These are phyloP conservation scores for Penicillium paradoxum DNA, from an alignment of 495 filamentous ascomycete genomes.

Conservation along the genomic window DNA sequence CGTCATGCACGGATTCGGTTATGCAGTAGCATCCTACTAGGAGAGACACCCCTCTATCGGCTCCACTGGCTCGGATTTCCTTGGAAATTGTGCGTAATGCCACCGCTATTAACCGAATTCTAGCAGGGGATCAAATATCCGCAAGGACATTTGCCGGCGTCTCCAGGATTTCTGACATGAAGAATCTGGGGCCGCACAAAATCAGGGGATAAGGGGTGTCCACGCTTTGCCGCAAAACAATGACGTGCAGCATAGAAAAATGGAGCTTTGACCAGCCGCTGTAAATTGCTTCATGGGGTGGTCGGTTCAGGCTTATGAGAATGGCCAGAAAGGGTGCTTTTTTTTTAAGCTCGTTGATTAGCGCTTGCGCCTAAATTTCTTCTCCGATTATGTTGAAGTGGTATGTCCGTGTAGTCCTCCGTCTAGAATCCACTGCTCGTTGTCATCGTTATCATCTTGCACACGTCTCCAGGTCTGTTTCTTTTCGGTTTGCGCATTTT, in stretches of 20 bases:
- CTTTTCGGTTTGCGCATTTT: conserved; percentile 35
- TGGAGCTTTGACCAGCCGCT: not conserved
- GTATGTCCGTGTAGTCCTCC: conserved; percentile 64
- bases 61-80: not conserved
- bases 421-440: conserved; percentile 87
- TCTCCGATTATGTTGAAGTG: not conserved
- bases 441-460: conserved; percentile 86
- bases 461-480: conserved; percentile 76
- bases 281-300: not conserved
- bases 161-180: not conserved
- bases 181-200: not conserved
- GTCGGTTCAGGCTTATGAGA: not conserved
- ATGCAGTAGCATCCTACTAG: not conserved
- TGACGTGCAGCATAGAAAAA: not conserved
- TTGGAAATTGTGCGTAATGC: not conserved
- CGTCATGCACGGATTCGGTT: not conserved
- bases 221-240: not conserved
- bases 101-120: conserved; percentile 4
- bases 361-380: not conserved
- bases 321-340: not conserved
- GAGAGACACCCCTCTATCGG: not conserved
- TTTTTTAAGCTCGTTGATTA: not conserved
- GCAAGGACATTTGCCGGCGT: not conserved
- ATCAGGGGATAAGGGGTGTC: not conserved
- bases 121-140: not conserved